Evolutionary conservation across 345 rosid genomes (phyloP).

Genomic region (Salix arbutifolia): DNA sequence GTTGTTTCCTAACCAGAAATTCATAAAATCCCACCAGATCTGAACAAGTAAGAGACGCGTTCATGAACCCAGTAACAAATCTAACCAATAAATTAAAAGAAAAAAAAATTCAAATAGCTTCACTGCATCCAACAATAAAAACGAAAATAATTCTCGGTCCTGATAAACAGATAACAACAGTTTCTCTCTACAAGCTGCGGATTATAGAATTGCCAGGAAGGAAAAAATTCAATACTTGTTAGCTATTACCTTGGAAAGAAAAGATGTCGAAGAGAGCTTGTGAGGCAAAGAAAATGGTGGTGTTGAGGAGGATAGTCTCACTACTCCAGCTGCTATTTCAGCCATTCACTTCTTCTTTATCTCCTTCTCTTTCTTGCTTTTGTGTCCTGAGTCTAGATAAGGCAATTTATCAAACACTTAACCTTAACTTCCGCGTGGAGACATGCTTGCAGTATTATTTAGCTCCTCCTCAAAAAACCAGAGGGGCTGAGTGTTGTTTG

Average conservation of each 20-base stretch:
- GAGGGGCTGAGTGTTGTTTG: too few relatives aligned
- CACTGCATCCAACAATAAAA: neutral
- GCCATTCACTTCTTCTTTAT: slow-evolving; percentile 14
- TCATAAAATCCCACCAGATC: neutral
- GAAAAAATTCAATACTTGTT: too few relatives aligned
- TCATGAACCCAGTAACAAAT: too few relatives aligned
- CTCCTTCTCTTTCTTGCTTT: neutral
- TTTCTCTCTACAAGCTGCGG: too few relatives aligned
- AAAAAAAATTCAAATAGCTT: neutral
- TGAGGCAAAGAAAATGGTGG: neutral
- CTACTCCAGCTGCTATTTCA: neutral
- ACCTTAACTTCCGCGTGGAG: too few relatives aligned
- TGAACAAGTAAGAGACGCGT: neutral
- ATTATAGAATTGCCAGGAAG: neutral
- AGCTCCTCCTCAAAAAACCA: too few relatives aligned
- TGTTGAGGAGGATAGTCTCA: neutral
- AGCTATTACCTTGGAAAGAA: slow-evolving; percentile 14
- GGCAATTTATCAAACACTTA: neutral
- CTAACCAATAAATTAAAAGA: neutral
- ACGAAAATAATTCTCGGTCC: neutral
- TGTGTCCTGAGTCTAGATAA: neutral
- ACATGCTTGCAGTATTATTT: too few relatives aligned
- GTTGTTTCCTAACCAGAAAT: neutral
- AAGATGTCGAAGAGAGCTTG: neutral
- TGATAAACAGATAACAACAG: neutral